Percentiles rank a stretch among this genome's conserved stretches.
Evolutionary conservation across 2,329 filamentous ascomycete species (phyloP).

Genomic region (Diaporthe capsici): DNA sequence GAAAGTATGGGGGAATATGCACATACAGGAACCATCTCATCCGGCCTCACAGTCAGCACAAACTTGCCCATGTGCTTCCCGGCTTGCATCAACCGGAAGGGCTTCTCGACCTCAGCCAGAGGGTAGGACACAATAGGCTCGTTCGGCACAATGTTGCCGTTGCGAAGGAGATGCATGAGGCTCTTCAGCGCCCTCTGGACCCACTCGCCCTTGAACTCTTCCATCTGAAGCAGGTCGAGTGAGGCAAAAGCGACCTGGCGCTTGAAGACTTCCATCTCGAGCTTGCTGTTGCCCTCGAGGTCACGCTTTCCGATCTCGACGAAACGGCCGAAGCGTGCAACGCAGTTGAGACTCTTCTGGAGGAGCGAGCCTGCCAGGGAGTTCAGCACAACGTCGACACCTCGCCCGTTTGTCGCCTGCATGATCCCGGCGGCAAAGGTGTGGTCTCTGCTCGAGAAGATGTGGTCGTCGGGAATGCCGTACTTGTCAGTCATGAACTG

Average conservation of each 20-base stretch:
- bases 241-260: conserved; percentile 52
- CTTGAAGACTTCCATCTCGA: conserved; percentile 62
- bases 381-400: conserved; percentile 57
- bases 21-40: no score
- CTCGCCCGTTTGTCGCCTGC: conserved; percentile 46
- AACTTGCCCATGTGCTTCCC: conserved; percentile 54
- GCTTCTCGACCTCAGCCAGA: conserved; percentile 45
- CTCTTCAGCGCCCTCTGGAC: no score
- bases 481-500: conserved; percentile 48
- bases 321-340: conserved; percentile 59
- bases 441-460: conserved; percentile 51
- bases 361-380: conserved; percentile 56
- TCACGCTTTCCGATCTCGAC: conserved; percentile 60
- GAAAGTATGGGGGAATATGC: no score
- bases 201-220: no score
- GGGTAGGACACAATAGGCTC: conserved; percentile 39
- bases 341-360: conserved; percentile 57
- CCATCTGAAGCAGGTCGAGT: conserved; percentile 49
- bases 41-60: conserved; percentile 34
- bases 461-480: conserved; percentile 48
- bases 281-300: conserved; percentile 53
- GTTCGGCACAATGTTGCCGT: background rate
- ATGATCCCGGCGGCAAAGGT: conserved; percentile 50
- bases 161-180: no score
- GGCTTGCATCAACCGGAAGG: conserved; percentile 52